Evolutionary conservation across 805 yeast genomes (phyloP), one percentile per base, ranked within the genome.

Genomic region (Kazachstania taianensis): DNA sequence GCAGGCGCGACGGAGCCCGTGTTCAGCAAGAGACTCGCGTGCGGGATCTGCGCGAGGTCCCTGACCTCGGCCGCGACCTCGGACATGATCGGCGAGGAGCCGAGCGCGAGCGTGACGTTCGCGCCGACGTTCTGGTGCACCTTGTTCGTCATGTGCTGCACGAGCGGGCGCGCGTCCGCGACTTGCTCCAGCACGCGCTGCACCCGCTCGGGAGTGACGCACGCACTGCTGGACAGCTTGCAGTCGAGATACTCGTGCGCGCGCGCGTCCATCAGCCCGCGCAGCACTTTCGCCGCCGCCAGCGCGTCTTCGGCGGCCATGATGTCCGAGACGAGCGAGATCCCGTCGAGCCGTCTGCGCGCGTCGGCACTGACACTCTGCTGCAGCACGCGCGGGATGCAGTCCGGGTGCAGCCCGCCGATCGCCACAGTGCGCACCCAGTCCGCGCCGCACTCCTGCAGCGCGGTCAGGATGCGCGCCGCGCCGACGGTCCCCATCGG

Each of bases 91-190:
- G 96, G 96, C 2, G 94, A 78, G 0, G 80, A 92, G 4, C 94
- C 94, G 14, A 80, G 59, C 0, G 96, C 85, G 38, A 87, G 62
- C 0, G 92, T 74, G 5, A 83, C 82, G 50, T 86, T 86, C 5
- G 96, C 96, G 39, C 86, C 79, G 52, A 83, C 75, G 54, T 83
- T 81, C 50, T 82, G 82, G 19, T 82, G 95, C n/a, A 87, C 96
- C 38, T 69, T 71, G 51, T 86, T 86, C 15, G 95, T 86, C 40
- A 87, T 78, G 48, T 86, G 94, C 50, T 87, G 96, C 6, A 84
- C 77, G 44, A 86, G 57, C 0, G 94, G 94, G 5, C 63, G 60
- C 0, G 44, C 43, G 10, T 37, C 7, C 4, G 48, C 36, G 10
- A 61, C 59, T 29, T 50, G 49, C 1, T 37, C 24, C 3, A 65